phyloP scores from a whole-genome alignment of 768 basidiomycete species.

The Suillus luteus region DNA sequence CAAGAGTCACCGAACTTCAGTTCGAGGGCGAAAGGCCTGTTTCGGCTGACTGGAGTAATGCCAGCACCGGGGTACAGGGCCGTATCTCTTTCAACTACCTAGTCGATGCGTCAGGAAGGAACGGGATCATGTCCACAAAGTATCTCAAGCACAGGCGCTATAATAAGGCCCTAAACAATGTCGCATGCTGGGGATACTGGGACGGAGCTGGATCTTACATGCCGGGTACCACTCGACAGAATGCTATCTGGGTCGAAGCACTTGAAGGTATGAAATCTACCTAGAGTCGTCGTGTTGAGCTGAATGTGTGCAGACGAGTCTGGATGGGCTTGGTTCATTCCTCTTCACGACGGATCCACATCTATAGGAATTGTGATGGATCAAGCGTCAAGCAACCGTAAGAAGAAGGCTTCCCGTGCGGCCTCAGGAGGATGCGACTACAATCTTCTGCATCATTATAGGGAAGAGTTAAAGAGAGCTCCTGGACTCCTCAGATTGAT shows the following conservation, averaged over 20 bases:
- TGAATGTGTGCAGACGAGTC: slow-evolving; percentile 46
- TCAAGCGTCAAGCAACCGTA: background rate
- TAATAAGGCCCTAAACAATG: slow-evolving; percentile 34
- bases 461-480: background rate
- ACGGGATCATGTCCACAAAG: slow-evolving; percentile 40
- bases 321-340: slow-evolving; percentile 62
- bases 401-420: background rate
- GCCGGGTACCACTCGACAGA: slow-evolving; percentile 34
- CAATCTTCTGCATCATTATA: background rate
- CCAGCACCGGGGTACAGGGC: slow-evolving; percentile 24
- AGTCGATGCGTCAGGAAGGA: slow-evolving; percentile 39
- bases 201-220: slow-evolving; percentile 30
- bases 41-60: slow-evolving; percentile 29
- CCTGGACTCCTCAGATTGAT: background rate
- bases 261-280: slow-evolving; percentile 26
- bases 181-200: slow-evolving; percentile 43
- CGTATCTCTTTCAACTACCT: slow-evolving; percentile 37
- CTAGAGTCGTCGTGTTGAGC: slow-evolving; percentile 29
- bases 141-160: slow-evolving; percentile 36
- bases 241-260: slow-evolving; percentile 40
- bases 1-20: slow-evolving; percentile 44
- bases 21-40: slow-evolving; percentile 29
- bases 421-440: background rate
- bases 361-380: background rate
- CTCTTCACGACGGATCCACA: slow-evolving; percentile 43